Evolutionary conservation across 1,284 basidiomycete species (phyloP).

Genomic region (Ustilago sp.): DNA sequence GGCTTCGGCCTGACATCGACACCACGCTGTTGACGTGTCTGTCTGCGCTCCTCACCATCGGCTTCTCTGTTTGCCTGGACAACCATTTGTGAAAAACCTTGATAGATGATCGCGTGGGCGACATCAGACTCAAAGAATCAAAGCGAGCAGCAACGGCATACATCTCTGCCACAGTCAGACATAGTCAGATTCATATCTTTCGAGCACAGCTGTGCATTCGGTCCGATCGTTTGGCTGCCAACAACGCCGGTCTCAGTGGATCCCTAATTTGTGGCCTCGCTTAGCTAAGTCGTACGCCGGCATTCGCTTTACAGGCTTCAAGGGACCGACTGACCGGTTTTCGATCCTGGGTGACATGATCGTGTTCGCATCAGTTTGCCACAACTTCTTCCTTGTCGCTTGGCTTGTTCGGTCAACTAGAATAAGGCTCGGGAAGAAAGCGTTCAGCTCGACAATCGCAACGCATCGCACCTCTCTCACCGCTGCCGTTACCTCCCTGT

Average conservation of each 20-base stretch:
- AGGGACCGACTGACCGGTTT: background rate
- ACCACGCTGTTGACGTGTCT: too few relatives aligned
- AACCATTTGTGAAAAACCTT: too few relatives aligned
- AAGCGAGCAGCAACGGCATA: too few relatives aligned
- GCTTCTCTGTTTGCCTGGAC: too few relatives aligned
- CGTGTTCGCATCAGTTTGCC: slow-evolving; percentile 13
- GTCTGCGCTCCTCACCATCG: too few relatives aligned
- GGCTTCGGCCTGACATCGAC: background rate
- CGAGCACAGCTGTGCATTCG: background rate
- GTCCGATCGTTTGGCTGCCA: slow-evolving; percentile 2
- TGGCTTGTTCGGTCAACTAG: slow-evolving; percentile 8
- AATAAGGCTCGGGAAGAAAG: background rate
- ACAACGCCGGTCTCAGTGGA: slow-evolving; percentile 10
- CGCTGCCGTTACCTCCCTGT: background rate
- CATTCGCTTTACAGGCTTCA: slow-evolving; percentile 12
- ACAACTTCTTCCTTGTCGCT: slow-evolving; percentile 7
- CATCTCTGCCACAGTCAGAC: background rate
- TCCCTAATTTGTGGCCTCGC: slow-evolving; percentile 10
- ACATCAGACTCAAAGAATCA: too few relatives aligned
- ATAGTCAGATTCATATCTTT: background rate
- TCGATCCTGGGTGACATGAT: background rate
- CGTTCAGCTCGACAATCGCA: background rate
- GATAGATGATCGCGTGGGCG: too few relatives aligned
- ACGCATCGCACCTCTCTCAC: background rate
- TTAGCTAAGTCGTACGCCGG: slow-evolving; percentile 6